Evolutionary conservation across 2,329 filamentous ascomycete species (phyloP).

Genomic region (Alternaria ventricosa): DNA sequence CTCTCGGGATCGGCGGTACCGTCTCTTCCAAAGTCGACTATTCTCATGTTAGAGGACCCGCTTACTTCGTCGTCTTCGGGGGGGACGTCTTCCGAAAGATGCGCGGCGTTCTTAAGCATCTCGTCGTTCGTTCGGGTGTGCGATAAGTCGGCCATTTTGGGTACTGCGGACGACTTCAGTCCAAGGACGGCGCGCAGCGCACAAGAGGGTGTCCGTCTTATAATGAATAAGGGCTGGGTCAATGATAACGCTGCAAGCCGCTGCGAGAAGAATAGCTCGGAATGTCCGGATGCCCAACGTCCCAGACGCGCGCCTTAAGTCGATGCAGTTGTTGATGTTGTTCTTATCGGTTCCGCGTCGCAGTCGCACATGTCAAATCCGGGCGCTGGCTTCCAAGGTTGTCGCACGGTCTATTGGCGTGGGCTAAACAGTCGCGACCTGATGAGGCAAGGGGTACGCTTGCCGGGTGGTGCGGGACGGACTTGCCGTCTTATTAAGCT

Average conservation of each 20-base stretch:
- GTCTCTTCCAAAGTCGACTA: conserved; percentile 4
- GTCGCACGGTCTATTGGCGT: neutral
- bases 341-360: neutral
- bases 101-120: conserved; percentile 21
- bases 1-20: neutral
- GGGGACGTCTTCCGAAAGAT: neutral
- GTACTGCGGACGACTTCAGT: neutral
- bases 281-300: neutral
- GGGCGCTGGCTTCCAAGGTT: neutral
- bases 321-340: neutral
- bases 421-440: neutral
- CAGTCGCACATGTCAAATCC: neutral
- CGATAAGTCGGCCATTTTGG: conserved; percentile 28
- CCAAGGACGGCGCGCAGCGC: neutral
- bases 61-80: neutral
- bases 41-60: neutral
- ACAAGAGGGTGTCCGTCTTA: neutral
- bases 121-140: conserved; percentile 15
- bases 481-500: neutral
- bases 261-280: neutral
- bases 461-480: neutral
- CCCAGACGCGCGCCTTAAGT: neutral
- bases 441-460: neutral
- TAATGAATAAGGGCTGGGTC: neutral
- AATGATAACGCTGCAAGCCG: neutral